Conservation (phyloP, 257 asterid genomes). For the Euphrasia confusa region DNA sequence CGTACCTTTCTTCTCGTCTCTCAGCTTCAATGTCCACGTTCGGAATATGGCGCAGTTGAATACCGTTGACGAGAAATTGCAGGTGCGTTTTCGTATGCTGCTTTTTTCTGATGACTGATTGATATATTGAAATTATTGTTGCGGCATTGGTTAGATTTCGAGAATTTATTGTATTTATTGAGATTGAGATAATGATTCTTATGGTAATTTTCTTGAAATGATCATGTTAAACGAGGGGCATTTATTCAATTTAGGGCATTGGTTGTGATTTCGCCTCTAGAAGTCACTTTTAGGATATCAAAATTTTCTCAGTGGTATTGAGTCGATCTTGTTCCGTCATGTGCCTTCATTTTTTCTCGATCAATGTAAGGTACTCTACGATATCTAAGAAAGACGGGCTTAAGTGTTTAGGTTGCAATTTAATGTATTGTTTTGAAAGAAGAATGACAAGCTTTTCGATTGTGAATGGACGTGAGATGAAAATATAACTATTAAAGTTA, state of each 20-base stretch:
- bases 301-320: background rate
- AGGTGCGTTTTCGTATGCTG: conserved; percentile 43
- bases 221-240: conserved; percentile 2
- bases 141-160: background rate
- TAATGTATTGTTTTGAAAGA: too few relatives aligned
- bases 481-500: too few relatives aligned
- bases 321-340: background rate
- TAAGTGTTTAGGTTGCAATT: background rate
- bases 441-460: too few relatives aligned
- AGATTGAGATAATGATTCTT: too few relatives aligned
- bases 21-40: conserved; percentile 68
- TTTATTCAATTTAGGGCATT: background rate
- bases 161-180: background rate
- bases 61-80: conserved; percentile 72
- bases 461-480: background rate
- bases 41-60: conserved; percentile 61
- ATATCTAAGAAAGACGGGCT: background rate
- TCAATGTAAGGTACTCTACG: background rate
- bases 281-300: background rate
- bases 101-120: background rate
- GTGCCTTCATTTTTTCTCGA: background rate
- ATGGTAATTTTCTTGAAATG: conserved; percentile 3
- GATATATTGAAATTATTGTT: background rate
- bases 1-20: conserved; percentile 87
- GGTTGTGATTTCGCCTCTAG: background rate